These are phyloP conservation scores for Viola pubescens DNA, from an alignment of 441 rosid species.

Conservation along the genomic window DNA sequence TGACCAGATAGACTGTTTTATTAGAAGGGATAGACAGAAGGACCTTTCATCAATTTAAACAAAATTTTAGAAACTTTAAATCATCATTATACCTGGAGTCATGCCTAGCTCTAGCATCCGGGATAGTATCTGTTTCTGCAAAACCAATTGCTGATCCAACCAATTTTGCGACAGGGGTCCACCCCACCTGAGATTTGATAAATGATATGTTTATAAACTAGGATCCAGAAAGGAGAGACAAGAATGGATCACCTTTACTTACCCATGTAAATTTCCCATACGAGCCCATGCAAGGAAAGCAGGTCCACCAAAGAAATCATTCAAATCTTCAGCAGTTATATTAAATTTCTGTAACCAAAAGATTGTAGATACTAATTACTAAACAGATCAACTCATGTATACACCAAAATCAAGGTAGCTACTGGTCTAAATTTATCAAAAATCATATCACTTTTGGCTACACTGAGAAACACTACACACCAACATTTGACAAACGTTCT, in stretches of 20 bases:
- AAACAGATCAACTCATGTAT: not conserved
- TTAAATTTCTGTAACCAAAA: constrained; percentile 59
- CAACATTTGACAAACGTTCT: not conserved
- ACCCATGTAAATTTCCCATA: constrained; percentile 99
- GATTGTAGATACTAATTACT: not conserved
- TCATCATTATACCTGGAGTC: constrained; percentile 68
- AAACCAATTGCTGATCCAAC: constrained; percentile 65
- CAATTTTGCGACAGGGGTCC: constrained; percentile 84
- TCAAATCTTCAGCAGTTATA: constrained; percentile 55
- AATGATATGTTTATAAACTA: constrained; percentile 4
- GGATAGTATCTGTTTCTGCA: constrained; percentile 79
- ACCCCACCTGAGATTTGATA: constrained; percentile 70
- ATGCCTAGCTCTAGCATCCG: constrained; percentile 91
- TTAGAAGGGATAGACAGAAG: not conserved
- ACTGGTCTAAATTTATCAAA: not conserved
- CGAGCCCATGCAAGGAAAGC: constrained; percentile 99
- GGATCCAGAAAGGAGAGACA: not conserved
- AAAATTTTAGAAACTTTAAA: constrained; percentile 11
- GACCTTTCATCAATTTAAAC: not conserved
- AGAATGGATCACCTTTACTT: constrained; percentile 17
- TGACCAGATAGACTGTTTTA: constrained; percentile 5
- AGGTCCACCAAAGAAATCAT: constrained; percentile 94
- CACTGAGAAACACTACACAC: not conserved
- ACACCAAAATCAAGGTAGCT: not conserved
- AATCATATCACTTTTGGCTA: not conserved